Percentiles rank a stretch among this genome's conserved stretches.
Evolutionary conservation across 163 green algal species (phyloP).

Genomic region (Chlorella variabilis): DNA sequence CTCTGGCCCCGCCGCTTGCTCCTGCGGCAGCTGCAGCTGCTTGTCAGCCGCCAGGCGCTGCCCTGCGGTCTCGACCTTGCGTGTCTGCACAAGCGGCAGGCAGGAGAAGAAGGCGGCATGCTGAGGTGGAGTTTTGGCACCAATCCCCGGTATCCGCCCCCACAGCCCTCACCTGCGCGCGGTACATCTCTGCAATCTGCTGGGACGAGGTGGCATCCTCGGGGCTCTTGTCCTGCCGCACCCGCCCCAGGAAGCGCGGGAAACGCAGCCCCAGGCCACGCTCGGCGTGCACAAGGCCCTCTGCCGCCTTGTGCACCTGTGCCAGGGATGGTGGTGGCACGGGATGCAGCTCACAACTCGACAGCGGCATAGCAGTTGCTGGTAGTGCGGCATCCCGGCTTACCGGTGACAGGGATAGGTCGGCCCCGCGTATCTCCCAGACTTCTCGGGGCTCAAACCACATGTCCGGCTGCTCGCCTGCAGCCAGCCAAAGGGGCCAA

Average conservation of each 20-base stretch:
- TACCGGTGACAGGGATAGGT: constrained; percentile 79
- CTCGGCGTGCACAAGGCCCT: constrained; percentile 53
- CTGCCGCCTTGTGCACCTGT: constrained; percentile 58
- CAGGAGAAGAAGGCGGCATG: background rate
- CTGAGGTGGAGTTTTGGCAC: too few species aligned
- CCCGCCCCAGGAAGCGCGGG: constrained; percentile 50
- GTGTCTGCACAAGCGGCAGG: constrained; percentile 68
- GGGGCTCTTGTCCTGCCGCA: constrained; percentile 65
- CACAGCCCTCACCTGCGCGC: constrained; percentile 15
- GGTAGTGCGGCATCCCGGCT: too few species aligned
- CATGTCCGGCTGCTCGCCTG: constrained; percentile 75
- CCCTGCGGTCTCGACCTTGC: constrained; percentile 48
- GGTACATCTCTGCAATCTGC: constrained; percentile 29
- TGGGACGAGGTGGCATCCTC: constrained; percentile 72
- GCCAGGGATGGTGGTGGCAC: background rate
- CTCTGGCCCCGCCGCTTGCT: background rate
- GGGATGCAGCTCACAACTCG: background rate
- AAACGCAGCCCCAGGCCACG: constrained; percentile 73
- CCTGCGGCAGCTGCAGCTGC: background rate
- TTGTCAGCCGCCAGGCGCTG: constrained; percentile 13
- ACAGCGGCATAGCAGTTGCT: background rate
- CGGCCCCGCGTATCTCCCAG: constrained; percentile 84
- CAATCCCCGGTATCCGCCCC: too few species aligned
- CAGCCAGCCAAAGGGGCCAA: background rate
- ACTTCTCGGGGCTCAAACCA: constrained; percentile 89